phyloP scores from a whole-genome alignment of 2,329 filamentous ascomycete species.

The Scedosporium dehoogii region DNA sequence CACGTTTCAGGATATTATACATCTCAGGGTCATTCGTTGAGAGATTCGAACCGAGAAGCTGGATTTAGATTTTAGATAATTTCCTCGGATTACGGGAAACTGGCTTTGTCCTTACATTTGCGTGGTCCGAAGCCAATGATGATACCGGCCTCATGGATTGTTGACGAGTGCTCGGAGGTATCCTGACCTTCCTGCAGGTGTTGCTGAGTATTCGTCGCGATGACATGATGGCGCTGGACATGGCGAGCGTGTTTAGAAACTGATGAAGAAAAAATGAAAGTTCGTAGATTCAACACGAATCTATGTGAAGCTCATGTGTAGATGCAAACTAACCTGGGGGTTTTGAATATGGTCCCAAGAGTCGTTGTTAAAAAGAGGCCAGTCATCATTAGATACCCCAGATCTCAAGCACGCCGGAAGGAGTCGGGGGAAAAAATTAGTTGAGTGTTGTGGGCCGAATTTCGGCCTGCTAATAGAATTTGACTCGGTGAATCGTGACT shows the following conservation, averaged over 20 bases:
- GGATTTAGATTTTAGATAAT: background rate
- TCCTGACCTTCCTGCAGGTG: background rate
- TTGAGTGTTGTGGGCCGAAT: background rate
- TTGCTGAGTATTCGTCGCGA: background rate
- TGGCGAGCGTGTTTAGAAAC: background rate
- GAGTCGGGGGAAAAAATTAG: background rate
- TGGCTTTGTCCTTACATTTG: background rate
- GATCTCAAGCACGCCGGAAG: background rate
- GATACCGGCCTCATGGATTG: background rate
- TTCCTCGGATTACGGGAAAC: background rate
- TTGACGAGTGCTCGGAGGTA: background rate
- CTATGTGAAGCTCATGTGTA: no score
- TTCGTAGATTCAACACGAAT: no score
- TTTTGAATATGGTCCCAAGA: no score
- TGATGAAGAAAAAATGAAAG: no score
- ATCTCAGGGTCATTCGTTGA: slow-evolving; percentile 6
- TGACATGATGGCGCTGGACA: background rate
- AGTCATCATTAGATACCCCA: no score
- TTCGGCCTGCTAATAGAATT: background rate
- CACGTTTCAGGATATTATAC: slow-evolving; percentile 7
- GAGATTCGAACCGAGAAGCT: slow-evolving; percentile 4
- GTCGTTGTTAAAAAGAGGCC: no score
- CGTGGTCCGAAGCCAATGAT: background rate
- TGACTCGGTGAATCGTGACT: slow-evolving; percentile 7
- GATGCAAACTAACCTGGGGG: background rate